Base-by-base conservation (phyloP, 1,284 basidiomycete species). In the Neonothopanus nambi region DNA sequence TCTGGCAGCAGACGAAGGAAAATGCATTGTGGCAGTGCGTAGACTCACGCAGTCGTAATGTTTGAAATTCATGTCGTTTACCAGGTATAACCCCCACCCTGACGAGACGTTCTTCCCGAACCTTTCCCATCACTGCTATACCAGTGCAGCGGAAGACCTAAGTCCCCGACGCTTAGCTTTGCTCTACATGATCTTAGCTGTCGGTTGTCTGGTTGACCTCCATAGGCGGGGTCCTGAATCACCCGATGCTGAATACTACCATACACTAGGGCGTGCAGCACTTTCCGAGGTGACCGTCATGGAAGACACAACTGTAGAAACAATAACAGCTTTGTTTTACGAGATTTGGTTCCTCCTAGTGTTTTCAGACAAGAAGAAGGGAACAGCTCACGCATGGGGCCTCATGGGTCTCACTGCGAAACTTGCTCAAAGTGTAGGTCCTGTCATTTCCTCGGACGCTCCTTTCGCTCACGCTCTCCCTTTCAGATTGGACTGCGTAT, bases 391-490 rank as follows among this genome's bases (percentile, higher is more conserved):
- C 57, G 75, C 75, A 8, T 85, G 82, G 82, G 79, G 79, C 26
- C 67, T 84, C 33, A 83, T 85, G 82, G 82, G 82, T 21, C 67
- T 84, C 13, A 81, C 82, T 20, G 77, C 82, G 39, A 85, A 85
- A 66, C 66, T 85, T 51, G 81, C 81, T 17, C 81, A 84, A 63
- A 82, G 81, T 64, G 82, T 84, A 66, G 72, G 81, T 76, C 53
- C 21, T 47, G 36, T 53, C 37, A 49, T 41, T 47, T 42, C 17
- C 45, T 20, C 55, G 17, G 47, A 40, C 21, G 23, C 24, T 46
- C 54, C 56, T 61, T 48, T 52, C 48, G 15, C 48, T 38, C 52
- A 43, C 39, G 11, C 47, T 46, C 54, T 51, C 49, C n/a, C n/a
- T 51, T 52, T 51, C 61, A 85, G 81, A 81, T 84, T 57, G 82